These are phyloP conservation scores for Trichoderma sp. DNA, from an alignment of 2,329 filamentous ascomycete genomes.

Conservation along the genomic window DNA sequence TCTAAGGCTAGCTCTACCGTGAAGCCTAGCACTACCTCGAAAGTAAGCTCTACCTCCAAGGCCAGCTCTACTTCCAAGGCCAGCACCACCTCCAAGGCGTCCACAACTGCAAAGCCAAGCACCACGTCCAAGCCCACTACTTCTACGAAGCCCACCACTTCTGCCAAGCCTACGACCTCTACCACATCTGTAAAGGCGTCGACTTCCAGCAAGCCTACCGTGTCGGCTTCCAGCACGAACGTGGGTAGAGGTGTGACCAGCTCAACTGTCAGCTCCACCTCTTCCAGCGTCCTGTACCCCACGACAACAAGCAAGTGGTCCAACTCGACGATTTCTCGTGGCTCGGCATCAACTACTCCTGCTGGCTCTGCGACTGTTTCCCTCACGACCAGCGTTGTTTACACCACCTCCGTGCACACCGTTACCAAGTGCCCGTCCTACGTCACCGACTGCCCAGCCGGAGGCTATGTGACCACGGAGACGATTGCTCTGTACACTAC, in stretches of 20 bases:
- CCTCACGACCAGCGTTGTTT: constrained; percentile 40
- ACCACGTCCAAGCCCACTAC: neutral
- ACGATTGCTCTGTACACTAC: constrained; percentile 45
- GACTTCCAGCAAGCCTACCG: neutral
- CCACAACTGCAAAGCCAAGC: neutral
- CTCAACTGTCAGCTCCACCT: neutral
- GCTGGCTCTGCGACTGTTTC: neutral
- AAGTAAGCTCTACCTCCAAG: neutral
- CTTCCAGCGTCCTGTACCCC: neutral
- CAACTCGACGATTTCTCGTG: constrained; percentile 22
- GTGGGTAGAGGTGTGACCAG: neutral
- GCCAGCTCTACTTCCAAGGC: neutral
- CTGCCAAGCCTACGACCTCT: constrained; percentile 7
- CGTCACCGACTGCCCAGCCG: constrained; percentile 39
- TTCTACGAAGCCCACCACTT: neutral
- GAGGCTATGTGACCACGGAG: constrained; percentile 39
- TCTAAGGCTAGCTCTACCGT: neutral
- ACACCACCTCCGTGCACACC: constrained; percentile 47
- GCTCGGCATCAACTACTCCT: constrained; percentile 5
- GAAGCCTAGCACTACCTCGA: neutral
- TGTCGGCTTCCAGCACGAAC: neutral
- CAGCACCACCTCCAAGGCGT: constrained; percentile 13
- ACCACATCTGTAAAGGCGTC: constrained; percentile 12
- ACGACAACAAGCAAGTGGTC: constrained; percentile 16
- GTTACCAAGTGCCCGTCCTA: constrained; percentile 54